A percentile compares a stretch with the other conserved stretches of the same genome.
These are phyloP conservation scores for Osmanthus fragrans DNA, from an alignment of 257 asterid species.

Conservation along the genomic window DNA sequence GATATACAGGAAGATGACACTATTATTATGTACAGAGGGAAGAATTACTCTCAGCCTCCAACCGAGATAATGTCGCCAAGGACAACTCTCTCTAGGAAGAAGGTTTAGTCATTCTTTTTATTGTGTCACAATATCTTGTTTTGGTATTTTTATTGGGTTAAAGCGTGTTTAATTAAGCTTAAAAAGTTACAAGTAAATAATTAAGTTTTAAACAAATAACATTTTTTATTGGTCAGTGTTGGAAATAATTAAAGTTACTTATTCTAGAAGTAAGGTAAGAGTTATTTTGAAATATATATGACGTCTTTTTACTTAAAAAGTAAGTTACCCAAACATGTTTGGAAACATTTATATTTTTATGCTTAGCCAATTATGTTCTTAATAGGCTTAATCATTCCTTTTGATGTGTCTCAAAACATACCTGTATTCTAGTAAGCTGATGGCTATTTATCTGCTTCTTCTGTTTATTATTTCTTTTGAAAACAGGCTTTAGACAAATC, in stretches of 20 bases:
- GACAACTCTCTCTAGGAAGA: slow-evolving; percentile 80
- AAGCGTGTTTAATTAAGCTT: background rate
- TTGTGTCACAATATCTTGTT: background rate
- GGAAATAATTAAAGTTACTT: background rate
- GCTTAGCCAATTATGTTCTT: background rate
- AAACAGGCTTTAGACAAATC: slow-evolving; percentile 97
- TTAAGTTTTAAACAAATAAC: background rate
- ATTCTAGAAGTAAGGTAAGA: too few species aligned
- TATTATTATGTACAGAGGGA: slow-evolving; percentile 93
- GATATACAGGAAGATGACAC: slow-evolving; percentile 81
- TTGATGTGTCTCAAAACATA: background rate
- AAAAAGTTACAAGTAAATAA: background rate
- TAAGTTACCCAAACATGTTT: background rate
- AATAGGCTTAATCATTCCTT: background rate
- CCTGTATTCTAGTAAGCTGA: slow-evolving; percentile 15
- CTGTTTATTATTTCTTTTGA: slow-evolving; percentile 7
- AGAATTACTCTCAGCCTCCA: slow-evolving; percentile 94
- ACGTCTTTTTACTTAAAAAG: background rate
- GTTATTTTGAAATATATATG: background rate
- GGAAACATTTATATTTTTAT: background rate
- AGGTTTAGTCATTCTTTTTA: slow-evolving; percentile 43
- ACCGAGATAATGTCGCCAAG: slow-evolving; percentile 98
- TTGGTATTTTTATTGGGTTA: background rate
- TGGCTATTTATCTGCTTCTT: slow-evolving; percentile 2
- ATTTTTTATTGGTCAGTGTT: background rate